These are phyloP conservation scores for Lentinula raphanica DNA, from an alignment of 768 basidiomycete species.

Conservation along the genomic window DNA sequence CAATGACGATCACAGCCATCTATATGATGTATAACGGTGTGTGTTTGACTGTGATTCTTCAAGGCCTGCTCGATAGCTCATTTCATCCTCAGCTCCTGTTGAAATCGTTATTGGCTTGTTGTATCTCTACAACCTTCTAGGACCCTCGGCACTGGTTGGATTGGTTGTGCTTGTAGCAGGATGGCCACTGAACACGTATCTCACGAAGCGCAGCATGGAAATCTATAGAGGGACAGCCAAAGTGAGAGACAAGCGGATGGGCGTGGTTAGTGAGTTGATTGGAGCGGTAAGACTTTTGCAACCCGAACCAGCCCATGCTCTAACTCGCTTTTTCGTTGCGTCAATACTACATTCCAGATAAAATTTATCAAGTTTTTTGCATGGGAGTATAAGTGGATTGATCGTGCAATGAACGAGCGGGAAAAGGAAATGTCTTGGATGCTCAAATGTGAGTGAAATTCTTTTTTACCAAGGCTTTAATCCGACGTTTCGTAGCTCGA, in stretches of 20 bases:
- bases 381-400: conserved; percentile 75
- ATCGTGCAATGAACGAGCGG: conserved; percentile 57
- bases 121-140: conserved; percentile 74
- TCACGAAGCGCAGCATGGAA: conserved; percentile 54
- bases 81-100: conserved; percentile 49
- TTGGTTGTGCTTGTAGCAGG: conserved; percentile 61
- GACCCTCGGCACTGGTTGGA: conserved; percentile 70
- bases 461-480: not conserved
- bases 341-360: conserved; percentile 30
- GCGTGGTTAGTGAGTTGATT: conserved; percentile 72
- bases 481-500: conserved; percentile 37
- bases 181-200: conserved; percentile 66
- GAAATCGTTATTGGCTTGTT: conserved; percentile 67
- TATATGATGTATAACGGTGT: conserved; percentile 50
- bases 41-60: not conserved
- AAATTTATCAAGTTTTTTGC: conserved; percentile 85
- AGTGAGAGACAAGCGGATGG: conserved; percentile 74
- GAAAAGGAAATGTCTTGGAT: conserved; percentile 72
- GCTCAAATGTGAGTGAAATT: conserved; percentile 46
- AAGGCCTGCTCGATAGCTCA: not conserved
- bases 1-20: conserved; percentile 46
- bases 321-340: not conserved
- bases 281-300: conserved; percentile 40
- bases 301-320: not conserved
- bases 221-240: conserved; percentile 56